Evolutionary conservation across 2,329 filamentous ascomycete species (phyloP).

Genomic region (Penicillium sp.): DNA sequence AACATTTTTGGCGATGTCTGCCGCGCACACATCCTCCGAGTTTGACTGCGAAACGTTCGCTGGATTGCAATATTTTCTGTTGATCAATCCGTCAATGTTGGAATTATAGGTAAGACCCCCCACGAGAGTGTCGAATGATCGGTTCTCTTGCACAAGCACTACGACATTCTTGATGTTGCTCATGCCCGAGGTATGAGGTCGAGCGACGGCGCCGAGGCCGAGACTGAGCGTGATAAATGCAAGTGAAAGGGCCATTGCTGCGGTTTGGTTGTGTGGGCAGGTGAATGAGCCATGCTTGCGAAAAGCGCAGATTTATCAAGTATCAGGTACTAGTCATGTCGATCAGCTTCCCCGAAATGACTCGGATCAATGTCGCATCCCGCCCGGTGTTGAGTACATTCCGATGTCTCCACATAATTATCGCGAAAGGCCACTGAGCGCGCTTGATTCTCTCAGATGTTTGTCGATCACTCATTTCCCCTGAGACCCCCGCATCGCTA

Average conservation of each 20-base stretch:
- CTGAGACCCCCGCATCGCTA: neutral
- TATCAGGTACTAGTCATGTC: neutral
- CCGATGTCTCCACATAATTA: neutral
- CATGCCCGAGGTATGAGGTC: neutral
- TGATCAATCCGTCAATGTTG: slow-evolving; percentile 8
- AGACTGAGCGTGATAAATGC: neutral
- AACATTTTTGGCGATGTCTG: slow-evolving; percentile 1
- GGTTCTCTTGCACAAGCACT: slow-evolving; percentile 42
- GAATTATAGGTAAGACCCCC: slow-evolving; percentile 41
- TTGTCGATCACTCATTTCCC: neutral
- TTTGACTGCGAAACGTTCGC: slow-evolving; percentile 28
- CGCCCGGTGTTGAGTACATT: neutral
- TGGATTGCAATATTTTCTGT: slow-evolving; percentile 40
- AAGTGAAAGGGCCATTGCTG: neutral
- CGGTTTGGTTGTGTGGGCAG: no score
- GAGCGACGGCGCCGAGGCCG: neutral
- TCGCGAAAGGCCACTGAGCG: neutral
- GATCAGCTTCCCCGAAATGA: neutral
- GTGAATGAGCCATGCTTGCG: no score
- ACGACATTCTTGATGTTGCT: slow-evolving; percentile 39
- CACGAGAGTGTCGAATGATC: slow-evolving; percentile 47
- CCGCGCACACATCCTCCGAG: slow-evolving; percentile 1
- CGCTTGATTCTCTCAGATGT: neutral
- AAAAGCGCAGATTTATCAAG: neutral
- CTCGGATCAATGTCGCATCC: neutral